phyloP scores from a whole-genome alignment of 331 rosid species.

The Cucumis variabilis region DNA sequence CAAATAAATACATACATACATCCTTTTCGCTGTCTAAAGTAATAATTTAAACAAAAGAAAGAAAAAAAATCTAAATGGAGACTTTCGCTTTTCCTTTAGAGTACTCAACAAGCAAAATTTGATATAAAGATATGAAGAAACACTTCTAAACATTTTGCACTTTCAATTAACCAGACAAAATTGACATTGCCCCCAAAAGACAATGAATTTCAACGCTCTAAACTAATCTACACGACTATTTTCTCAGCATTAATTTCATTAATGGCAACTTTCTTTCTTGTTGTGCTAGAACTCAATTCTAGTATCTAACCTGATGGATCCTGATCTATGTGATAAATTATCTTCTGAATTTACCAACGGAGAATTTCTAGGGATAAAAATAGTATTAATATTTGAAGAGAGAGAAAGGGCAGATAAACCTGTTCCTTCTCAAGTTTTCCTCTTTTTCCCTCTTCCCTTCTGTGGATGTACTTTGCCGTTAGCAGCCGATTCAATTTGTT shows the following conservation, averaged over 20 bases:
- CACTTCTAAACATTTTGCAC: background rate
- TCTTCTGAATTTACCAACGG: background rate
- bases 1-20: background rate
- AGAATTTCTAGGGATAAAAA: background rate
- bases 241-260: background rate
- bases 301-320: background rate
- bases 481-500: constrained; percentile 8
- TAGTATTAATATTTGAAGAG: background rate
- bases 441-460: constrained; percentile 34
- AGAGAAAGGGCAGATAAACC: background rate
- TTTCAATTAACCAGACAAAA: background rate
- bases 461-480: constrained; percentile 35
- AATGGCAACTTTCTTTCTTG: background rate
- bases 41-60: background rate
- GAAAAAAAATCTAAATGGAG: background rate
- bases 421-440: constrained; percentile 30
- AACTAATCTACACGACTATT: constrained; percentile 14
- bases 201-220: background rate
- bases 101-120: background rate
- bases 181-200: constrained; percentile 18
- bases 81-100: background rate
- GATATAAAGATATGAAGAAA: background rate
- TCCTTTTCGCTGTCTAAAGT: background rate
- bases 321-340: background rate
- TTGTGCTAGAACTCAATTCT: background rate